Evolutionary conservation across 2,329 filamentous ascomycete species (phyloP), one percentile per base, ranked within the genome.

Genomic region (Knoxdaviesia capensis): DNA sequence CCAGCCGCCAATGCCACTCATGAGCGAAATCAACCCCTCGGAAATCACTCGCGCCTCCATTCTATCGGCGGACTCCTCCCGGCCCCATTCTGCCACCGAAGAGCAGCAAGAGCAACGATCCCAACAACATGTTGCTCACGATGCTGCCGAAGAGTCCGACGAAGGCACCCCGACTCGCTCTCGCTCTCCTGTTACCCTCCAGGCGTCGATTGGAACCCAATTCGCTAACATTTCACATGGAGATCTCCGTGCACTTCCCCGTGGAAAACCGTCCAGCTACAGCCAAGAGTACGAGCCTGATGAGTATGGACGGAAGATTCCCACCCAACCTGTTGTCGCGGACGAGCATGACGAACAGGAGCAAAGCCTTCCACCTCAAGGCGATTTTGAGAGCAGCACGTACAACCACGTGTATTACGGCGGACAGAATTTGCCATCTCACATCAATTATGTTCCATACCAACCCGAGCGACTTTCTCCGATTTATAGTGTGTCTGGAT

Each of bases 401-500:
- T 41, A 36, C 3, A 43, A 45, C 31, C 31, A 63, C 48, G 59
- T 63, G 40, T 73, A 70, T 48, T 74, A 71, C 50, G 66, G 61
- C 49, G 66, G 65, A 3, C 74, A 78, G 49, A 71, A 78, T 46
- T 74, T 79, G 3, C 74, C 74, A 2, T 69, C 72, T 3, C 74
- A 72, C 10, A 58, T 77, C 31, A 72, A 71, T 48, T 80, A 80
- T 49, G 66, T 77, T n/a, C 72, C 78, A 1, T 78, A 82, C 47
- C 70, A 77, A 50, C 68, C 74, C 7, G 74, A 80, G 49, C 69
- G 74, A 41, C 78, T 92, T 40, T 94, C 87, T 54, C 88, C 88
- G 0, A 87, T 93, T 45, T 87, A 90, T 50, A 94, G 87, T 51
- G 83, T 94, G 10, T 88, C 85, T 7, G 90, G 87, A 47, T 88